Evolutionary conservation across 2,329 filamentous ascomycete species (phyloP).

Genomic region (Gaeumannomyces sp.): DNA sequence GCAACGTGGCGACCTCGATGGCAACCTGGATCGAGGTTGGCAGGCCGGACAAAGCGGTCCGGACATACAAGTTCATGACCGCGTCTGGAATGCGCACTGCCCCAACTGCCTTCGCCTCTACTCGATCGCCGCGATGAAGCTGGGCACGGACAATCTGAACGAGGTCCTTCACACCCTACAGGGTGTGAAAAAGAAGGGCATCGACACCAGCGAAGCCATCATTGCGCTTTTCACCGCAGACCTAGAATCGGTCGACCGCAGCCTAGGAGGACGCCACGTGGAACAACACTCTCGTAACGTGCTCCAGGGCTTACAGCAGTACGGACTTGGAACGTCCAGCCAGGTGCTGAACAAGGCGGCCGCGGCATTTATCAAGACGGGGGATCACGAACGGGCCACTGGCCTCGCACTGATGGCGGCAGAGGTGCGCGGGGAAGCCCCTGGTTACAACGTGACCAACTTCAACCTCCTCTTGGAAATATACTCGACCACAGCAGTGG

Average conservation of each 20-base stretch:
- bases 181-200: constrained; percentile 31
- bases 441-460: constrained; percentile 26
- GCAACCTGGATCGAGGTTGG: constrained; percentile 29
- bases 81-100: constrained; percentile 29
- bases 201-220: constrained; percentile 34
- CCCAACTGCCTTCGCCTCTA: constrained; percentile 40
- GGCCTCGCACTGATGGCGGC: constrained; percentile 23
- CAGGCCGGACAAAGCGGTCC: constrained; percentile 26
- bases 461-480: constrained; percentile 24
- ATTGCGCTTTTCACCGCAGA: constrained; percentile 33
- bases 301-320: constrained; percentile 16
- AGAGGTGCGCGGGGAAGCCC: constrained; percentile 14
- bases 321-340: constrained; percentile 19
- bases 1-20: constrained; percentile 32
- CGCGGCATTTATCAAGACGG: constrained; percentile 19
- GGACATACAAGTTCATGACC: constrained; percentile 32
- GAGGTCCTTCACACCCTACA: constrained; percentile 34
- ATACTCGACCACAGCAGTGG: constrained; percentile 19
- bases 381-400: constrained; percentile 23
- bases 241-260: constrained; percentile 27
- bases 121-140: constrained; percentile 35
- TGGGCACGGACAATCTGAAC: constrained; percentile 21
- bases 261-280: constrained; percentile 16
- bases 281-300: constrained; percentile 16
- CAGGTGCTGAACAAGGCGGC: constrained; percentile 25